These are phyloP conservation scores for Komagataella mondaviorum DNA, from an alignment of 805 yeast genomes.

Conservation along the genomic window DNA sequence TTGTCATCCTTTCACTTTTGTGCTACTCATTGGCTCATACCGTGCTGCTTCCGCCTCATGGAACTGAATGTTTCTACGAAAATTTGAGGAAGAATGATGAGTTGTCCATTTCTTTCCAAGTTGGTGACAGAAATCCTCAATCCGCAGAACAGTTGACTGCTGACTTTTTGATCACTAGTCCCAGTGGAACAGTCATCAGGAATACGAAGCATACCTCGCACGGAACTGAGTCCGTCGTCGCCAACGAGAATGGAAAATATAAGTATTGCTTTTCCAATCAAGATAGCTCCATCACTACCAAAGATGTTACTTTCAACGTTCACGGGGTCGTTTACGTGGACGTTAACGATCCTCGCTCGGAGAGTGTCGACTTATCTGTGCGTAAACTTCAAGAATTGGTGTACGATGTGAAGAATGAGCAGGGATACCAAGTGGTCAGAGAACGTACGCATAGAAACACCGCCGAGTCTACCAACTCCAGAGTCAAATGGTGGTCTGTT, in stretches of 20 bases:
- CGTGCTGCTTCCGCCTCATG: constrained; percentile 69
- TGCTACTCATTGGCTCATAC: constrained; percentile 46
- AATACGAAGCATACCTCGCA: constrained; percentile 50
- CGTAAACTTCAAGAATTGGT: constrained; percentile 62
- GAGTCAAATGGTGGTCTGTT: constrained; percentile 97
- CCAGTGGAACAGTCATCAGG: constrained; percentile 35
- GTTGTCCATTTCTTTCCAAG: constrained; percentile 81
- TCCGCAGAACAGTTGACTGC: constrained; percentile 50
- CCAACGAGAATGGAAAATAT: constrained; percentile 59
- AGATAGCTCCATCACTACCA: constrained; percentile 52
- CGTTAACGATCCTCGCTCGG: constrained; percentile 6
- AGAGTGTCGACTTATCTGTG: constrained; percentile 62
- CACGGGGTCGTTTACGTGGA: constrained; percentile 64
- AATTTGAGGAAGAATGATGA: constrained; percentile 72
- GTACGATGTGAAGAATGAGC: constrained; percentile 84
- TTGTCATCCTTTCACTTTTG: constrained; percentile 2
- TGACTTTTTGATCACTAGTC: constrained; percentile 42
- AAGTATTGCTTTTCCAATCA: constrained; percentile 90
- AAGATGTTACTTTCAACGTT: constrained; percentile 90
- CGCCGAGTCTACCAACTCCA: constrained; percentile 91
- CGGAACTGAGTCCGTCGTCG: constrained; percentile 64
- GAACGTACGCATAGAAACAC: constrained; percentile 98
- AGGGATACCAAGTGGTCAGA: constrained; percentile 83
- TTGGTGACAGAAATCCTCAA: constrained; percentile 75
- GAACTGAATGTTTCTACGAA: constrained; percentile 83